Evolutionary conservation across 169 alveolate species (phyloP).

Genomic region (Plasmodium malariae): DNA sequence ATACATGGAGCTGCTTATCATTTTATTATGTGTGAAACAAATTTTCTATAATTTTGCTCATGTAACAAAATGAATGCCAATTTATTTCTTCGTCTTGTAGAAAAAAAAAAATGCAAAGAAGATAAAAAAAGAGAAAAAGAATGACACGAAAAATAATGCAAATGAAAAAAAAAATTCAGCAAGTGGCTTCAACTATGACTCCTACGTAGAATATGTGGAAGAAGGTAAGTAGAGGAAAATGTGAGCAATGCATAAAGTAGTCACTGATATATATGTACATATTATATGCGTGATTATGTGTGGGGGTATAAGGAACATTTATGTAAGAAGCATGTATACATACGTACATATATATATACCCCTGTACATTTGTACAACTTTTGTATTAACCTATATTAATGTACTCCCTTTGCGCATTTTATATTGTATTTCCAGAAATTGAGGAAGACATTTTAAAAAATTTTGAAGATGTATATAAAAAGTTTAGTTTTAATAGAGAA

Average conservation of each 20-base stretch:
- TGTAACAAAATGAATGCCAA: not conserved
- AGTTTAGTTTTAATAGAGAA: conserved; percentile 26
- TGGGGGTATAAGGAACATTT: no score
- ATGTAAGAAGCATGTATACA: not conserved
- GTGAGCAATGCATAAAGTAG: no score
- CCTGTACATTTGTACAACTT: not conserved
- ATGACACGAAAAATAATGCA: not conserved
- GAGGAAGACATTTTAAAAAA: conserved; percentile 14
- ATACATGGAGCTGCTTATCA: not conserved
- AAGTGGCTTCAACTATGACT: conserved; percentile 3
- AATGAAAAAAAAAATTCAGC: not conserved
- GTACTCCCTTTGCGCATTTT: not conserved
- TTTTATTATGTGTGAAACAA: no score
- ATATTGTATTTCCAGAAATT: conserved; percentile 1
- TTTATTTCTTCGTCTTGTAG: conserved; percentile 10
- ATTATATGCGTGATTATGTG: no score
- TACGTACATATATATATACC: not conserved
- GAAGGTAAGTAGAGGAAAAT: conserved; percentile 24
- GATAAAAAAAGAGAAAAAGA: conserved; percentile 25
- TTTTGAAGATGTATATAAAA: conserved; percentile 65
- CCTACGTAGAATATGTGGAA: conserved; percentile 62
- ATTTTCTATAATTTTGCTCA: not conserved
- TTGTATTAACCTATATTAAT: not conserved
- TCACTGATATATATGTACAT: no score
- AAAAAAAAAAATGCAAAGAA: conserved; percentile 67